Evolutionary conservation across 139 green algal genomes (phyloP).

Genomic region (Nannochloris sp.): DNA sequence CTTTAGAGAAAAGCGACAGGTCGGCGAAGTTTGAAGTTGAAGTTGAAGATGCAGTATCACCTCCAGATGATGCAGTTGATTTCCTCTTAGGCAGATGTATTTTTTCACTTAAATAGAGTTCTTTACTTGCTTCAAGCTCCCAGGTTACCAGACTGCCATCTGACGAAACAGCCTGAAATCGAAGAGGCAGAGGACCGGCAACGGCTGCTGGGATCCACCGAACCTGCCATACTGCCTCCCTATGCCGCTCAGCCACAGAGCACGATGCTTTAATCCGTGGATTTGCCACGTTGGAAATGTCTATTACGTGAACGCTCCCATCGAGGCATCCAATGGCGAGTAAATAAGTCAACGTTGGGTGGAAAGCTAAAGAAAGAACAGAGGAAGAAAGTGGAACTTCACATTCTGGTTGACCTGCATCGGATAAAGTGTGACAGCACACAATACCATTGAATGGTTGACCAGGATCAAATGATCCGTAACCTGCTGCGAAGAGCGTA

Average conservation of each 20-base stretch:
- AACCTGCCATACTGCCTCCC: slow-evolving; percentile 85
- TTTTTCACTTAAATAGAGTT: background rate
- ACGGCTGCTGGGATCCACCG: background rate
- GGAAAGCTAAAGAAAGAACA: slow-evolving; percentile 85
- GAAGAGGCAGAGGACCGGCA: too few relatives aligned
- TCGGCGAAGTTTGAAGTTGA: too few relatives aligned
- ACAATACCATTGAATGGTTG: slow-evolving; percentile 66
- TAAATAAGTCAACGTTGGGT: slow-evolving; percentile 72
- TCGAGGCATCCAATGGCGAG: slow-evolving; percentile 85
- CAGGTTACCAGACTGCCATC: slow-evolving; percentile 79
- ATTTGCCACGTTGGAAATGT: slow-evolving; percentile 23
- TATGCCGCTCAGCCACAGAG: slow-evolving; percentile 67
- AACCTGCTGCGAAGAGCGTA: slow-evolving; percentile 83
- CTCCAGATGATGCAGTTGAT: too few relatives aligned
- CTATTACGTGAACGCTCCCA: slow-evolving; percentile 69
- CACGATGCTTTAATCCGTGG: slow-evolving; percentile 55
- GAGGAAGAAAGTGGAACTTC: slow-evolving; percentile 44
- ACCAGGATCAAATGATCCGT: slow-evolving; percentile 84
- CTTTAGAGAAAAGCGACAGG: too few relatives aligned
- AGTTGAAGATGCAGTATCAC: too few relatives aligned
- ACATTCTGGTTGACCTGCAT: slow-evolving; percentile 74
- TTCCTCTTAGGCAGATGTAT: background rate
- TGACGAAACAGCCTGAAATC: slow-evolving; percentile 22
- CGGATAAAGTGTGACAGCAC: slow-evolving; percentile 80
- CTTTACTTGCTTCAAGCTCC: background rate